Base-by-base conservation (phyloP, 1,284 basidiomycete genomes). In the Cryptococcus maquisensis region DNA sequence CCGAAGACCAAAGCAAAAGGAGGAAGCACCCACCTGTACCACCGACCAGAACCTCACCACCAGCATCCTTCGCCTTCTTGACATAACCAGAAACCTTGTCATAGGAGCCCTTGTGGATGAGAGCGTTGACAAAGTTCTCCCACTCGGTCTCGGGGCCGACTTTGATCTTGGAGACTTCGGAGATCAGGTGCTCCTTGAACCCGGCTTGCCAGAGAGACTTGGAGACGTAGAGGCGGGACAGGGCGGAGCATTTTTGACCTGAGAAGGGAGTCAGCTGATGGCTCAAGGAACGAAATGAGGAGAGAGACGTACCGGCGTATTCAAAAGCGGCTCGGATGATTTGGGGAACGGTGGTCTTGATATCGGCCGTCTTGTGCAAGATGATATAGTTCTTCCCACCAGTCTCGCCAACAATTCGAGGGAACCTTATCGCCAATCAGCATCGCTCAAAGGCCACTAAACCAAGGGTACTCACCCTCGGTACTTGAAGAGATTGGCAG, bases 301-400 rank as follows among this genome's bases (percentile, higher is more conserved):
- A n/a, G n/a, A n/a, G n/a, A n/a, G n/a, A n/a, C n/a, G n/a, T n/a
- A n/a, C 91, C 94, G 79, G 94, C 92, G 78, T 98, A 99, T 78
- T 99, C 95, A 76, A 97, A 98, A 0, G 87, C 94, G 21, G 82
- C 90, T 56, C 95, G 84, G 64, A 98, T 83, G 51, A 82, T 85
- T 79, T 98, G 95, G 49, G 88, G 71, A 49, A 91, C 95, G 32
- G 93, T 90, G 60, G 92, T 90, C 72, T 82, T 82, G 55, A 95
- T 79, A 66, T 96, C 88, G 49, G 94, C 94, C 15, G 86, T 86
- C 51, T 84, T 80, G 78, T 98, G 95, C 48, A 97, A 81, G 54
- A 98, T 68, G 79, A 98, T 95, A 82, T 95, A 98, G 81, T 98
- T 98, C 82, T 98, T 98, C 59, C 95, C 94, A 52, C 93, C 66